Evolutionary conservation across 129 eudicot species (phyloP).

Genomic region (Heracleum sosnowskyi): DNA sequence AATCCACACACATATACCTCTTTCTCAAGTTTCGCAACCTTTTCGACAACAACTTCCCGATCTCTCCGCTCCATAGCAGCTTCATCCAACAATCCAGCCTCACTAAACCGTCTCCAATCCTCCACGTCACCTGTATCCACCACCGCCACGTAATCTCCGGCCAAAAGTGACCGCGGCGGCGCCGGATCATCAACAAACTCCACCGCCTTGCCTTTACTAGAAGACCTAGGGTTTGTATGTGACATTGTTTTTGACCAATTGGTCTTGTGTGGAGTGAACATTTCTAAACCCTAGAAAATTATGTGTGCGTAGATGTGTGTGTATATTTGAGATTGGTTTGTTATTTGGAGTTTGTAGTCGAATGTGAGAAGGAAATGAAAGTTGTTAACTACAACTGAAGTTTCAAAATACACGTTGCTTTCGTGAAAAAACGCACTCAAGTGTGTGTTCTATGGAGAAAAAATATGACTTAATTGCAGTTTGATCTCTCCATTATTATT

Average conservation of each 20-base stretch:
- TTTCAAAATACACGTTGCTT: too few relatives aligned
- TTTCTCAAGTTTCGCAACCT: conserved; percentile 40
- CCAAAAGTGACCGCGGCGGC: conserved; percentile 50
- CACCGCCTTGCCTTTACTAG: conserved; percentile 58
- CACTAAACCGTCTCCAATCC: conserved; percentile 88
- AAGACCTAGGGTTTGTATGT: conserved; percentile 14
- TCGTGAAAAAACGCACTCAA: too few relatives aligned
- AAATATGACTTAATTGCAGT: too few relatives aligned
- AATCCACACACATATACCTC: conserved; percentile 28
- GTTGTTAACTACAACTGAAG: too few relatives aligned
- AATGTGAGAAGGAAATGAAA: too few relatives aligned
- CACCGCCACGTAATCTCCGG: conserved; percentile 26
- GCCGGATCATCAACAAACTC: conserved; percentile 54
- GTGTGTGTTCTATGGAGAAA: too few relatives aligned
- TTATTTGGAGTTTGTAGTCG: too few relatives aligned
- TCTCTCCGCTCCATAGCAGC: conserved; percentile 65
- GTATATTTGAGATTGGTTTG: too few relatives aligned
- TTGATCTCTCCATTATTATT: too few relatives aligned
- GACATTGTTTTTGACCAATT: conserved; percentile 18
- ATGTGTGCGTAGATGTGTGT: too few relatives aligned
- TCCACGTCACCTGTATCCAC: conserved; percentile 43
- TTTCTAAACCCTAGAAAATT: conserved; percentile 13
- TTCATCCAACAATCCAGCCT: conserved; percentile 85
- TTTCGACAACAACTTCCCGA: conserved; percentile 47
- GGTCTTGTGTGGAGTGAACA: conserved; percentile 56